Evolutionary conservation across 768 basidiomycete species (phyloP).

Genomic region (Agrocybe pediades): DNA sequence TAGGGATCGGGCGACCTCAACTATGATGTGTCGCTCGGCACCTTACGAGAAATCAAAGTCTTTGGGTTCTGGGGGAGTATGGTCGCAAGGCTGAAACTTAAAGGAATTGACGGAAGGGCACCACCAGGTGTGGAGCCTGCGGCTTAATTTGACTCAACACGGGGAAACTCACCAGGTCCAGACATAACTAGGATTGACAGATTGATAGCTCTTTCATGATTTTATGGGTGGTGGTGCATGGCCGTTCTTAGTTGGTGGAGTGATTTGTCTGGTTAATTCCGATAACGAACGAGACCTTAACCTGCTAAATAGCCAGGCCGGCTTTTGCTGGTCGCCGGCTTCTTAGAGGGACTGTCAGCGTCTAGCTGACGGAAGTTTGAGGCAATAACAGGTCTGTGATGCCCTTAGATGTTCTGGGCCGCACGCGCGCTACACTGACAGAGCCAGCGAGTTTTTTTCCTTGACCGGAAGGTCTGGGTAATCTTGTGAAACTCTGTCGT

Average conservation of each 20-base stretch:
- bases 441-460: constrained; percentile 82
- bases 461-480: constrained; percentile 68
- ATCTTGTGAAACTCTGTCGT: constrained; percentile 39
- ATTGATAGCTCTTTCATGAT: constrained; percentile 86
- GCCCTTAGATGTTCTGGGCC: constrained; percentile 90
- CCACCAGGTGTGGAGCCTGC: constrained; percentile 78
- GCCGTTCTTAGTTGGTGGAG: constrained; percentile 90
- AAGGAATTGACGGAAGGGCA: constrained; percentile 85
- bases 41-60: too few species aligned
- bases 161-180: constrained; percentile 82
- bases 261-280: constrained; percentile 98
- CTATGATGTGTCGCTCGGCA: too few species aligned
- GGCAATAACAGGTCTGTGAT: constrained; percentile 93
- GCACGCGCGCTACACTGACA: constrained; percentile 89
- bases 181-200: constrained; percentile 78
- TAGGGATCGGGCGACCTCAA: too few species aligned
- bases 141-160: constrained; percentile 87
- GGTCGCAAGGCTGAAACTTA: constrained; percentile 69
- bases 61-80: constrained; percentile 53
- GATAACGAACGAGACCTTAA: constrained; percentile 94
- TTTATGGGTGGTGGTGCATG: constrained; percentile 89
- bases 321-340: constrained; percentile 74
- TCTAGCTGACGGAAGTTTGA: constrained; percentile 85
- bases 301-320: constrained; percentile 88
- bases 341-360: constrained; percentile 86